phyloP scores from a whole-genome alignment of 1,284 basidiomycete species.

The Tilletia setariae region DNA sequence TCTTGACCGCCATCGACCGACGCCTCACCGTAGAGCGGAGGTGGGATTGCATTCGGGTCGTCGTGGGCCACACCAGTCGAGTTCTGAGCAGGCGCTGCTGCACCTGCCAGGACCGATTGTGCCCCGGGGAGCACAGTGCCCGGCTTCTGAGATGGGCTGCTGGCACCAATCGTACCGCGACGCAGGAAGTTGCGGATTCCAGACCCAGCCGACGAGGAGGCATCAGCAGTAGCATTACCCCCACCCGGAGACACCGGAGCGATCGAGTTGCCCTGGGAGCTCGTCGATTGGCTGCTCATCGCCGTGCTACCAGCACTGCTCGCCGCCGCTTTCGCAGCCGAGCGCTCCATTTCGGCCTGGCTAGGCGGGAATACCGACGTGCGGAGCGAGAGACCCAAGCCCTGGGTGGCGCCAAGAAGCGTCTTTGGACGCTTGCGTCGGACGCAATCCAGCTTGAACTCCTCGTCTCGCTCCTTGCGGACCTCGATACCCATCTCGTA shows the following conservation, averaged over 20 bases:
- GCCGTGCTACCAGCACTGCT: too few species aligned
- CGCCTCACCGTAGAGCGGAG: slow-evolving; percentile 46
- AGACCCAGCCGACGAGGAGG: background rate
- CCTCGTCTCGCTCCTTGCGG: slow-evolving; percentile 76
- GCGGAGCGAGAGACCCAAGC: slow-evolving; percentile 39
- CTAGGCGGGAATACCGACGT: slow-evolving; percentile 46
- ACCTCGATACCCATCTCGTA: slow-evolving; percentile 87
- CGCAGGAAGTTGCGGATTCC: slow-evolving; percentile 42
- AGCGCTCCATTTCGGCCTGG: slow-evolving; percentile 44
- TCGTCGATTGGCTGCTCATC: too few species aligned
- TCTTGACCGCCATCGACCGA: slow-evolving; percentile 50
- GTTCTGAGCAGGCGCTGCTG: background rate
- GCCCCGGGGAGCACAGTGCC: background rate
- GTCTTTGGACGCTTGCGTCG: slow-evolving; percentile 46
- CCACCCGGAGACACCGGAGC: slow-evolving; percentile 25
- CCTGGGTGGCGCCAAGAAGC: slow-evolving; percentile 42
- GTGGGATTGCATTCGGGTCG: slow-evolving; percentile 26
- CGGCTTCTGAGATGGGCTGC: slow-evolving; percentile 21
- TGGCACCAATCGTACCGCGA: slow-evolving; percentile 24
- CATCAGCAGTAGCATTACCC: background rate
- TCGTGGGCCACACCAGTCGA: slow-evolving; percentile 18
- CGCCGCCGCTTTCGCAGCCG: slow-evolving; percentile 13
- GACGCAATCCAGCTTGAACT: slow-evolving; percentile 51
- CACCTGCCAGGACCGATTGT: background rate
- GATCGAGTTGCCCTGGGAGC: slow-evolving; percentile 22